Evolutionary conservation across 371 early-diverging fungal species (phyloP).

Genomic region (Batkoa obscura): DNA sequence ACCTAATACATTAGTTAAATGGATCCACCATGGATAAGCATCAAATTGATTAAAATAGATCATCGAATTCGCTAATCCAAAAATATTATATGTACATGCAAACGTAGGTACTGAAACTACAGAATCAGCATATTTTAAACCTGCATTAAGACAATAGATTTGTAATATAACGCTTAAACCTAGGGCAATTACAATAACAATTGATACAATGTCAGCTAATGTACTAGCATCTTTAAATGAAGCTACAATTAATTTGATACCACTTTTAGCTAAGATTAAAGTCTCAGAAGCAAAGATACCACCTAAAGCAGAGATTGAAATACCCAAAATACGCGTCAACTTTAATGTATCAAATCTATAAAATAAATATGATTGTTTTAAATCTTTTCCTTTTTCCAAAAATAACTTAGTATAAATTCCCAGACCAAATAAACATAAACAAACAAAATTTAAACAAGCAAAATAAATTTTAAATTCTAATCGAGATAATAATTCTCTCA

Average conservation of each 20-base stretch:
- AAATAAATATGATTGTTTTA: conserved; percentile 16
- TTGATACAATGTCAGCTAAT: background rate
- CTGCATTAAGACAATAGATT: conserved; percentile 45
- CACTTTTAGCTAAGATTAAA: conserved; percentile 38
- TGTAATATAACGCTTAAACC: background rate
- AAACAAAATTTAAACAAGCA: conserved; percentile 30
- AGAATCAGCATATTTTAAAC: conserved; percentile 34
- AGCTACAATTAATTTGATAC: conserved; percentile 7
- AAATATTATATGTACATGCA: conserved; percentile 40
- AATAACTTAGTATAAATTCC: conserved; percentile 37
- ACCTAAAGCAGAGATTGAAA: conserved; percentile 38
- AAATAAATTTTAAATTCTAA: conserved; percentile 43
- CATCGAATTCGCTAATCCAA: conserved; percentile 40
- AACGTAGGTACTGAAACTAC: conserved; percentile 52
- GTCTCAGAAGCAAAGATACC: conserved; percentile 44
- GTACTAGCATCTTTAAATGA: background rate
- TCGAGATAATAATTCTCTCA: conserved; percentile 31
- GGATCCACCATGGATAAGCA: conserved; percentile 35
- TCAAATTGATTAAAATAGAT: conserved; percentile 36
- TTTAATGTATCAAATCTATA: conserved; percentile 18
- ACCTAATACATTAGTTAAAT: conserved; percentile 29
- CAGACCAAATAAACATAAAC: conserved; percentile 24
- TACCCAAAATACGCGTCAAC: conserved; percentile 29
- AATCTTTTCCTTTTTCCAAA: conserved; percentile 17
- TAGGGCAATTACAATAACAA: background rate